Conservation (phyloP, 768 basidiomycete genomes). For the Pholiota molesta region DNA sequence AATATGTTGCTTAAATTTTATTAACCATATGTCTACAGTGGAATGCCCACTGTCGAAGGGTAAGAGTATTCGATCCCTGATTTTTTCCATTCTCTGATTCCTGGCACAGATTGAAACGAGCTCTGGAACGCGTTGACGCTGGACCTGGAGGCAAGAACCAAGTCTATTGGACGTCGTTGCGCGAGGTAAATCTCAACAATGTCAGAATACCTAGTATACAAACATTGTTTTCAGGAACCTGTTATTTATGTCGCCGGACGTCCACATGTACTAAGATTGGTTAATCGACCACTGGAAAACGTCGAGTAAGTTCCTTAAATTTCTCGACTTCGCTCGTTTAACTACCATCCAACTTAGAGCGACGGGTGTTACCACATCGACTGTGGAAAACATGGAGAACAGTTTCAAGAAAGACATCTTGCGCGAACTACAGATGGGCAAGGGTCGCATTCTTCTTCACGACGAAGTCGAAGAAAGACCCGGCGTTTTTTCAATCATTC, state of each 20-base stretch:
- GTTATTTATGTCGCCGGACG: slow-evolving; percentile 88
- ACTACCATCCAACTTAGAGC: slow-evolving; percentile 52
- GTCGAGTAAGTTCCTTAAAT: slow-evolving; percentile 70
- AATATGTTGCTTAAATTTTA: neutral
- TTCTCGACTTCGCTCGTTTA: neutral
- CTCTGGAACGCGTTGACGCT: slow-evolving; percentile 79
- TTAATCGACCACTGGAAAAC: slow-evolving; percentile 89
- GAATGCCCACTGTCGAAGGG: slow-evolving; percentile 96
- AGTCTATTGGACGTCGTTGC: slow-evolving; percentile 93
- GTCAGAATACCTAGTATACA: slow-evolving; percentile 5
- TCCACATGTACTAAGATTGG: slow-evolving; percentile 88
- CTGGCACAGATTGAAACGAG: slow-evolving; percentile 66
- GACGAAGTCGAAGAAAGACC: slow-evolving; percentile 95
- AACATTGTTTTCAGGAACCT: slow-evolving; percentile 64
- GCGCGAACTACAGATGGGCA: slow-evolving; percentile 68
- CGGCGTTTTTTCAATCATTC: slow-evolving; percentile 87
- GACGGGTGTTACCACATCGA: slow-evolving; percentile 88
- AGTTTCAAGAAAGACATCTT: slow-evolving; percentile 88
- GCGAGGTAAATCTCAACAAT: slow-evolving; percentile 61
- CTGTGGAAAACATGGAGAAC: slow-evolving; percentile 91
- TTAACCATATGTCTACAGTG: slow-evolving; percentile 48
- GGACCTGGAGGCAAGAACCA: slow-evolving; percentile 72
- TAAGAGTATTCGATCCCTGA: slow-evolving; percentile 27
- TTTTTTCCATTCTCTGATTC: neutral
- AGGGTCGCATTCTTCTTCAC: slow-evolving; percentile 86